phyloP scores from a whole-genome alignment of 192 early-diverging fungal genomes.

The Coemansia sp. region DNA sequence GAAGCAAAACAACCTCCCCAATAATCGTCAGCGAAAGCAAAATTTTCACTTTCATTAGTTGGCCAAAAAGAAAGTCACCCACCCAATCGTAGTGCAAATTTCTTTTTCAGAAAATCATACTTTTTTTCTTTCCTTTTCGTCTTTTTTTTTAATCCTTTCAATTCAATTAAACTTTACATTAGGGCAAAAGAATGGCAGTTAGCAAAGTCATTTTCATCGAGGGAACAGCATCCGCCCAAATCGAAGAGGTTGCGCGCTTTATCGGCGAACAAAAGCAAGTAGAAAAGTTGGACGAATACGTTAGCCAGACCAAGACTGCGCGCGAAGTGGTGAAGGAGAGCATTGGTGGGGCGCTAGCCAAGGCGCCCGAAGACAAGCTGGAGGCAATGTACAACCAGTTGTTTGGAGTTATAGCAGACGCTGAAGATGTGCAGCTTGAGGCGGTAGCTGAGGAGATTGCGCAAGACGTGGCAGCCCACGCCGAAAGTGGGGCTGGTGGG shows the following conservation, averaged over 20 bases:
- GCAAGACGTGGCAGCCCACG: conserved; percentile 16
- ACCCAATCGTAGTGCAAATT: neutral
- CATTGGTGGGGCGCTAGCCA: conserved; percentile 48
- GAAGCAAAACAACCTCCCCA: too few species aligned
- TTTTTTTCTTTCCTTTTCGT: too few species aligned
- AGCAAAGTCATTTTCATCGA: conserved; percentile 56
- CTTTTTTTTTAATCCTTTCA: too few species aligned
- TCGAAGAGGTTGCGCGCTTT: conserved; percentile 71
- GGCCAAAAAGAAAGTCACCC: too few species aligned
- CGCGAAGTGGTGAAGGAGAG: conserved; percentile 54
- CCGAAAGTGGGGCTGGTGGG: conserved; percentile 24
- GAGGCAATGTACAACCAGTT: conserved; percentile 54
- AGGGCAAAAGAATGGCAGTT: conserved; percentile 34
- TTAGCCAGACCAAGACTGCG: conserved; percentile 11
- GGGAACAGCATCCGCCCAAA: conserved; percentile 53
- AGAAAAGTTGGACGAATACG: conserved; percentile 6
- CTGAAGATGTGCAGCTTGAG: neutral
- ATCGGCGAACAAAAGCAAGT: conserved; percentile 41
- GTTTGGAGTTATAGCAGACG: conserved; percentile 23
- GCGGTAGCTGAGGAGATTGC: conserved; percentile 12
- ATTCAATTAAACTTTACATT: too few species aligned
- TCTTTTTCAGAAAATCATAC: neutral
- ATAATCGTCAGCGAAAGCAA: too few species aligned
- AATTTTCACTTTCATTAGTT: too few species aligned
- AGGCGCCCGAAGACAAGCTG: conserved; percentile 25